Evolutionary conservation across 2,329 filamentous ascomycete species (phyloP).

Genomic region (Neodidymelliopsis sp.): DNA sequence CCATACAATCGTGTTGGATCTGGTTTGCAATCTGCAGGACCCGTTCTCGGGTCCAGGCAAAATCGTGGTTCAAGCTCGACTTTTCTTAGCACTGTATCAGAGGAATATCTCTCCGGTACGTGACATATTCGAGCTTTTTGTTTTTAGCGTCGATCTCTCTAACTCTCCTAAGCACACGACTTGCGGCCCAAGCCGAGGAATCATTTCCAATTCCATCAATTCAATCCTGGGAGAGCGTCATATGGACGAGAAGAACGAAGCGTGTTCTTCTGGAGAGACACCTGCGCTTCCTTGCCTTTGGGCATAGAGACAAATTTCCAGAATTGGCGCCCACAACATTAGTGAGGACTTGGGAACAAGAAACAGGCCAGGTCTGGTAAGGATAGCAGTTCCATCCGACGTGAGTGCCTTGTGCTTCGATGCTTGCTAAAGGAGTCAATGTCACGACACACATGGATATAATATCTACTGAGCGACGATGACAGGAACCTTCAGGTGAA

Average conservation of each 20-base stretch:
- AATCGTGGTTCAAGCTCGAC: neutral
- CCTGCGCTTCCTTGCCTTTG: conserved; percentile 22
- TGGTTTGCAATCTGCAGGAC: neutral
- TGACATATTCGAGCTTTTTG: too few species aligned
- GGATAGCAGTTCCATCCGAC: too few species aligned
- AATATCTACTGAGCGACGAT: too few species aligned
- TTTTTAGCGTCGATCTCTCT: too few species aligned
- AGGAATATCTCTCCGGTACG: too few species aligned
- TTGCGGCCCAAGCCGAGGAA: neutral
- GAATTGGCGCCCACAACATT: conserved; percentile 23
- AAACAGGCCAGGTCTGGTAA: conserved; percentile 27
- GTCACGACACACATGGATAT: too few species aligned
- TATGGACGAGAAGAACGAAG: neutral
- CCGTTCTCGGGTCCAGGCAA: neutral
- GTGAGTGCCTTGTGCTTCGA: too few species aligned
- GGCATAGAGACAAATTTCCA: conserved; percentile 22
- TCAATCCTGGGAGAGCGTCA: neutral
- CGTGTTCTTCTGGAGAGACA: conserved; percentile 19
- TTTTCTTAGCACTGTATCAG: too few species aligned
- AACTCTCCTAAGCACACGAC: too few species aligned
- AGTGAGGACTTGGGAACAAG: conserved; percentile 27
- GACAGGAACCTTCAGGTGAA: too few species aligned
- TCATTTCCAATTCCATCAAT: neutral
- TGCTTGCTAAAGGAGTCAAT: too few species aligned
- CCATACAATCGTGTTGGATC: neutral